Conservation (phyloP, 1,284 basidiomycete species). For the Tilletia walkeri region DNA sequence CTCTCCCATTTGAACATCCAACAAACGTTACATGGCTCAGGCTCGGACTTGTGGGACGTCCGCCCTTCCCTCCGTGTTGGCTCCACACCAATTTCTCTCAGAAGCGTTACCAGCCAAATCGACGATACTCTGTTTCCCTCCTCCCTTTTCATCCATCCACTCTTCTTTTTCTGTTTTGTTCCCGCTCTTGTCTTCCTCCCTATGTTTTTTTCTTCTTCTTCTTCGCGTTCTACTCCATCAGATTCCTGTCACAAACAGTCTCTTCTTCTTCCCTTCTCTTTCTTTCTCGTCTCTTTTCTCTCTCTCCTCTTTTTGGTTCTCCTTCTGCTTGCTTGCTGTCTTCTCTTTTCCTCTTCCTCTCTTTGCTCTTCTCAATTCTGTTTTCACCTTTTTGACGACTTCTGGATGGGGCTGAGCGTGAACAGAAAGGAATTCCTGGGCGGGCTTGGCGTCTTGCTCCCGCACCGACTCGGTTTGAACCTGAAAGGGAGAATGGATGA, state of each 20-base stretch:
- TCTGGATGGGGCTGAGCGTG: neutral
- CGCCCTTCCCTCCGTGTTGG: no score
- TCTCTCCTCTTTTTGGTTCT: neutral
- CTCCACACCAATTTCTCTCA: no score
- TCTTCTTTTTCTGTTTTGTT: no score
- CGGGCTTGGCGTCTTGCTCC: no score
- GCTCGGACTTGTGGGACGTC: no score
- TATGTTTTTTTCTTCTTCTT: constrained; percentile 6
- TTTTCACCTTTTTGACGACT: neutral
- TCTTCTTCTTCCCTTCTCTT: constrained; percentile 3
- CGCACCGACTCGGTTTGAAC: no score
- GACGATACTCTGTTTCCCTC: no score
- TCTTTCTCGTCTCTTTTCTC: neutral
- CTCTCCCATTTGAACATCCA: no score
- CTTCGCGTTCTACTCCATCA: neutral
- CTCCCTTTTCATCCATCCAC: no score
- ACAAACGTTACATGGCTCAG: no score
- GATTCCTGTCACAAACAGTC: neutral
- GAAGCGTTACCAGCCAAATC: no score
- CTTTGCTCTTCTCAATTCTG: neutral
- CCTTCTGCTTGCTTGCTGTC: neutral
- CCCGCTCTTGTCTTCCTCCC: neutral
- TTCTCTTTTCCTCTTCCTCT: neutral
- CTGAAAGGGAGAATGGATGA: neutral
- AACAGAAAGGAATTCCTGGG: neutral